phyloP scores from a whole-genome alignment of 1,139 yeast species.

The Kodamaea arcana region DNA sequence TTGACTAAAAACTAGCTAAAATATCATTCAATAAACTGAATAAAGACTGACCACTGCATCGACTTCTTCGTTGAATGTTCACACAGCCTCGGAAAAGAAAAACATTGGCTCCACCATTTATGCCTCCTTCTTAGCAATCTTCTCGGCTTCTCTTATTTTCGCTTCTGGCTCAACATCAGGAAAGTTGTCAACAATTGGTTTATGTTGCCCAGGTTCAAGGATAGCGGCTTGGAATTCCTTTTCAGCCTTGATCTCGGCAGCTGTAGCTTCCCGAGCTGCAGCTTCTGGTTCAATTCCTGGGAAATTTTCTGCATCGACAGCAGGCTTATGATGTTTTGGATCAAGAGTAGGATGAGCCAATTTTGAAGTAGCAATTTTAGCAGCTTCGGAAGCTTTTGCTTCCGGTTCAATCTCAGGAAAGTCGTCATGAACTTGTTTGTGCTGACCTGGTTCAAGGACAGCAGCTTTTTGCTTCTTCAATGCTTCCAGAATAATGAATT shows the following conservation, averaged over 20 bases:
- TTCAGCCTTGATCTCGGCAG: constrained; percentile 1
- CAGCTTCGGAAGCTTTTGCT: constrained; percentile 14
- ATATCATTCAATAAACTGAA: too few relatives aligned
- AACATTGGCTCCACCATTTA: too few relatives aligned
- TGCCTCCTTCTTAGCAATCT: background rate
- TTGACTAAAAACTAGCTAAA: too few relatives aligned
- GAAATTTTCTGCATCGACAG: constrained; percentile 13
- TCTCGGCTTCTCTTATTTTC: constrained; percentile 11
- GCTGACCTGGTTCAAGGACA: constrained; percentile 29
- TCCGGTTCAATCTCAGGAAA: constrained; percentile 24
- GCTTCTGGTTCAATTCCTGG: constrained; percentile 24
- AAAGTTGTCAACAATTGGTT: constrained; percentile 16
- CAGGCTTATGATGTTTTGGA: constrained; percentile 23
- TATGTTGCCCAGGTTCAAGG: constrained; percentile 24
- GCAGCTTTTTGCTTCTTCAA: constrained; percentile 6
- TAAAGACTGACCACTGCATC: too few relatives aligned
- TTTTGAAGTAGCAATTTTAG: background rate
- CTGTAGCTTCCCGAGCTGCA: constrained; percentile 11
- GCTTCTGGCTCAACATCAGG: constrained; percentile 25
- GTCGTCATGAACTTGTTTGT: constrained; percentile 14
- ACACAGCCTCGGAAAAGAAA: too few relatives aligned
- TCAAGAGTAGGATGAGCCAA: constrained; percentile 34
- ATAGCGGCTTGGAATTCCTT: constrained; percentile 28
- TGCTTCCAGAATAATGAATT: constrained; percentile 8
- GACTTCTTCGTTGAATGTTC: too few relatives aligned